A percentile compares a stretch with the other conserved stretches of the same genome.
Evolutionary conservation across 2,329 filamentous ascomycete genomes (phyloP).

Genomic region (Penicillium sp.): DNA sequence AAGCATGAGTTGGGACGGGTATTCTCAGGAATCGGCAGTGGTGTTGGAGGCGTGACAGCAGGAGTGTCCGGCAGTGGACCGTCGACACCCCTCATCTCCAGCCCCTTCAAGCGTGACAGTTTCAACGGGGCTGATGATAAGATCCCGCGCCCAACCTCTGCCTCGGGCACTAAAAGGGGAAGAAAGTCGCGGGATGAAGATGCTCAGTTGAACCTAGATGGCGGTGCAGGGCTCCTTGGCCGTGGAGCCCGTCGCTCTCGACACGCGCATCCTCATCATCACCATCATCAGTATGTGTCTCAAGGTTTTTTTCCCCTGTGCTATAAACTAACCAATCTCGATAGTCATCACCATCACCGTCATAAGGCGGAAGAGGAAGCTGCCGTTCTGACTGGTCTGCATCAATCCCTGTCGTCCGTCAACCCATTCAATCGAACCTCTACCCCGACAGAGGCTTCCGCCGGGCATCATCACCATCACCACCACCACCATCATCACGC

Average conservation of each 20-base stretch:
- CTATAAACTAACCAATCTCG: constrained; percentile 14
- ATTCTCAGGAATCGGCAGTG: constrained; percentile 85
- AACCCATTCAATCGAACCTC: constrained; percentile 30
- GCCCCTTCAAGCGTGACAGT: constrained; percentile 51
- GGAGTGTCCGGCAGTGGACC: constrained; percentile 48
- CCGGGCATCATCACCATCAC: constrained; percentile 40
- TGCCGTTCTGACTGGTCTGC: constrained; percentile 19
- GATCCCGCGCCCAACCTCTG: constrained; percentile 41
- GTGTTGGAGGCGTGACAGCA: constrained; percentile 53
- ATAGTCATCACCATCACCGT: constrained; percentile 52
- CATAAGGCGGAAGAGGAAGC: constrained; percentile 50
- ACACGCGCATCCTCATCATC: constrained; percentile 55
- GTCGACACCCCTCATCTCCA: constrained; percentile 52
- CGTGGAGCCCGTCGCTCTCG: constrained; percentile 58
- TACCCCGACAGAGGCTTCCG: constrained; percentile 26
- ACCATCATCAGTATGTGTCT: constrained; percentile 52
- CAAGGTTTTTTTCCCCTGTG: not conserved
- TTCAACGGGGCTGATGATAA: constrained; percentile 38
- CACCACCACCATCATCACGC: constrained; percentile 43
- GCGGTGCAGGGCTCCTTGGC: constrained; percentile 56
- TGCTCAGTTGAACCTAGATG: constrained; percentile 59
- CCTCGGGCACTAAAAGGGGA: constrained; percentile 53
- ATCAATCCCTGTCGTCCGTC: constrained; percentile 26
- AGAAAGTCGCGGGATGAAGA: constrained; percentile 76
- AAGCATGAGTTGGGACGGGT: constrained; percentile 94